Evolutionary conservation across 176 grass and related monocot genomes (phyloP).

Genomic region (Guadua angustifolia): DNA sequence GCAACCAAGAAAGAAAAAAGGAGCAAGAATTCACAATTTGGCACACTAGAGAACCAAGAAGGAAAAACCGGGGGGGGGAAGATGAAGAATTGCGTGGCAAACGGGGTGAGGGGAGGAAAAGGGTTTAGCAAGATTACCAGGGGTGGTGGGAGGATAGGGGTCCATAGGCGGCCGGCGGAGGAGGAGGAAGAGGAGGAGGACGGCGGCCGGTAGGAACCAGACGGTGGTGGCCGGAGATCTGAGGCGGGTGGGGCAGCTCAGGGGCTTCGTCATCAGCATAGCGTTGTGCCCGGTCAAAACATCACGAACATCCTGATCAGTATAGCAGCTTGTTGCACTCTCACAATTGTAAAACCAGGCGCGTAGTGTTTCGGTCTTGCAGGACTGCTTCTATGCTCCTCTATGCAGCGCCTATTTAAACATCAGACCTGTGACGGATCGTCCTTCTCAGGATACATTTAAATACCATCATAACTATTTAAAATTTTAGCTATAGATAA

Average conservation of each 20-base stretch:
- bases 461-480: too few species aligned
- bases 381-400: too few species aligned
- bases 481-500: too few species aligned
- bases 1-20: background rate
- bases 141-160: slow-evolving; percentile 30
- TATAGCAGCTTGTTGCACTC: too few species aligned
- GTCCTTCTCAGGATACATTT: too few species aligned
- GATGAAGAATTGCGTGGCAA: background rate
- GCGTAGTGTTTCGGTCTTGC: too few species aligned
- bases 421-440: too few species aligned
- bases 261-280: background rate
- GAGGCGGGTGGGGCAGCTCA: slow-evolving; percentile 18
- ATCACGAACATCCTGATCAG: too few species aligned
- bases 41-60: background rate
- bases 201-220: slow-evolving; percentile 59
- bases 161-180: slow-evolving; percentile 52
- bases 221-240: slow-evolving; percentile 59
- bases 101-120: background rate
- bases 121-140: background rate
- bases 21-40: background rate
- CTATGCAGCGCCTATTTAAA: slow-evolving; percentile 48
- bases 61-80: background rate
- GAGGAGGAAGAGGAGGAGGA: slow-evolving; percentile 58
- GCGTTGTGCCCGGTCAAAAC: too few species aligned
- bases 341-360: too few species aligned